Conservation (phyloP, 805 yeast species). For the Cyberlindnera meyerae region DNA sequence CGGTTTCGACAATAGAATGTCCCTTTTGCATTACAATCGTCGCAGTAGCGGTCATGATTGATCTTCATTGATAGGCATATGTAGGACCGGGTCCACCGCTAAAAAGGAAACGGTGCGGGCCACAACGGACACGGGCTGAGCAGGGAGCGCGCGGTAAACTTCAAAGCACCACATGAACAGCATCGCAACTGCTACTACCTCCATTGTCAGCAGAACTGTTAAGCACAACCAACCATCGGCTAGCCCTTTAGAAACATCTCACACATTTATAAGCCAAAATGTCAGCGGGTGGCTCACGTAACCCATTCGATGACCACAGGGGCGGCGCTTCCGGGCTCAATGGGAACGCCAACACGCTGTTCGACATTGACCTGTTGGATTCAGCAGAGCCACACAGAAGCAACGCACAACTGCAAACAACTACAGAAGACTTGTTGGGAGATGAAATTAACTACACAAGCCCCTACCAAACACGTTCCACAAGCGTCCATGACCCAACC, state of each 20-base stretch:
- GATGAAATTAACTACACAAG: slow-evolving; percentile 13
- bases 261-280: not conserved
- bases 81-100: no score
- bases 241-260: no score
- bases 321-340: slow-evolving; percentile 11
- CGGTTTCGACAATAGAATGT: no score
- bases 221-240: no score
- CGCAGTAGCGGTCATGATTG: no score
- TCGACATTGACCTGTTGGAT: slow-evolving; percentile 34
- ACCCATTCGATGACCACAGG: slow-evolving; percentile 6
- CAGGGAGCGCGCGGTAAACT: not conserved
- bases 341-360: slow-evolving; percentile 28
- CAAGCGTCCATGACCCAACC: no score
- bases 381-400: slow-evolving; percentile 8
- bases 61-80: no score
- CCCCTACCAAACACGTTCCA: slow-evolving; percentile 10
- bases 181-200: no score
- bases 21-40: no score
- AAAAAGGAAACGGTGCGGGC: no score
- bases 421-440: slow-evolving; percentile 14
- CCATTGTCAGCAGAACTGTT: no score
- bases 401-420: slow-evolving; percentile 2
- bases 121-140: not conserved
- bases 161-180: not conserved
- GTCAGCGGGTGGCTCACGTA: slow-evolving; percentile 3